phyloP scores from a whole-genome alignment of 1,284 basidiomycete species.

The Heterobasidion occidentale region DNA sequence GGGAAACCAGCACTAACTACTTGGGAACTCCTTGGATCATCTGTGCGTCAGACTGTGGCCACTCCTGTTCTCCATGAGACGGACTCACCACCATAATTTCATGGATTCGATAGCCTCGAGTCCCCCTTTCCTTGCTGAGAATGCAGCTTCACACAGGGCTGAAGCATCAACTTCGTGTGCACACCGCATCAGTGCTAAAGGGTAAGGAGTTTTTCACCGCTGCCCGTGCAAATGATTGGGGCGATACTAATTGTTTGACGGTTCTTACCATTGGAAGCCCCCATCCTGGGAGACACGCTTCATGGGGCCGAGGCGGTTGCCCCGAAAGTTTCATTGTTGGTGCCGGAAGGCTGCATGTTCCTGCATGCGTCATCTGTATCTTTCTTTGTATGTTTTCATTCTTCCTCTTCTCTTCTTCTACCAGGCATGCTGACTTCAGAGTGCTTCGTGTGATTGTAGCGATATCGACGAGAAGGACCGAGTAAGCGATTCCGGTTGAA shows the following conservation, averaged over 20 bases:
- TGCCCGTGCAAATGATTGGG: too few species aligned
- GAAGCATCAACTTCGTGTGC: conserved; percentile 69
- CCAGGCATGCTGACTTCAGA: neutral
- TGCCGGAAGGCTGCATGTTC: conserved; percentile 43
- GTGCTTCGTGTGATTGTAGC: conserved; percentile 23
- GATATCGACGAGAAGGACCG: conserved; percentile 34
- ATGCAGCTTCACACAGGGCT: conserved; percentile 52
- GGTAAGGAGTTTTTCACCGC: conserved; percentile 26
- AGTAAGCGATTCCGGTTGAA: conserved; percentile 40
- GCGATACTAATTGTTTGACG: too few species aligned
- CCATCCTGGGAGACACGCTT: conserved; percentile 53
- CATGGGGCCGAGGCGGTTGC: conserved; percentile 28
- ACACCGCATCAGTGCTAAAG: conserved; percentile 44
- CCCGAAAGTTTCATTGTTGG: conserved; percentile 18
- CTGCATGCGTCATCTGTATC: conserved; percentile 53
- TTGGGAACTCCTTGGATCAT: conserved; percentile 54
- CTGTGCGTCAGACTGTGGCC: conserved; percentile 32
- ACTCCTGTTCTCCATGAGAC: neutral
- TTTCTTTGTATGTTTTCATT: conserved; percentile 36
- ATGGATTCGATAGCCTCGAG: conserved; percentile 1
- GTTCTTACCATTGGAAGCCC: conserved; percentile 29
- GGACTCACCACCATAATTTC: neutral
- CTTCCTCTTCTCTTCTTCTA: neutral
- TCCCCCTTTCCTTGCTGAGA: conserved; percentile 47
- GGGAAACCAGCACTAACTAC: conserved; percentile 39